Evolutionary conservation across 139 green algal species (phyloP), one percentile per base, ranked within the genome.

Genomic region (Chlamydomonas incerta): DNA sequence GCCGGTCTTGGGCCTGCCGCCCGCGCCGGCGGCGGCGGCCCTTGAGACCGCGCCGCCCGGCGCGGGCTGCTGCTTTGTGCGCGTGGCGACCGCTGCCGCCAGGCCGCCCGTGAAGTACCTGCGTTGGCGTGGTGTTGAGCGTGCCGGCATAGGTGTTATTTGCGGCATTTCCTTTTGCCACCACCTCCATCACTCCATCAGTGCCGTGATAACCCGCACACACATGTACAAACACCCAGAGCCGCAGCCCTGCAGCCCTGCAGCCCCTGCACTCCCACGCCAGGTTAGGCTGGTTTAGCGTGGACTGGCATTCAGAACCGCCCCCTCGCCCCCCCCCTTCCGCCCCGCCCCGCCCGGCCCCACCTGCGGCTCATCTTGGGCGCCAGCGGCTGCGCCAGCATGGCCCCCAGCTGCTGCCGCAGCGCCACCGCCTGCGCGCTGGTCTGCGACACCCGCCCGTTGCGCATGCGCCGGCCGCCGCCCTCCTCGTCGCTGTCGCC

Each of bases 61-160:
- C 21, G 26, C 3, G 14, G 37, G 62, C 15, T 66, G 46, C 62
- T 76, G 47, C 71, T 79, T 76, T 33, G 76, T 71, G 41, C 63
- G 47, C 0, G 65, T 68, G 15, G 72, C 66, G 4, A 81, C 41
- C 0, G 65, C 76, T 11, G 85, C 90, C 41, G 74, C 71, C 35
- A 83, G 80, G 0, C 88, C 87, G 2, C 87, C 90, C 20, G 90
- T 91, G 74, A 91, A 90, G 83, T 82, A 91, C 31, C 79, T 85
- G 46, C 15, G 37, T 8, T 13, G n/a, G n/a, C n/a, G n/a, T n/a
- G n/a, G n/a, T n/a, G n/a, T n/a, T n/a, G n/a, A n/a, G n/a, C n/a
- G n/a, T n/a, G n/a, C n/a, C n/a, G n/a, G n/a, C n/a, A n/a, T n/a
- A n/a, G n/a, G n/a, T n/a, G n/a, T n/a, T n/a, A n/a, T n/a, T n/a